phyloP scores from a whole-genome alignment of 2,329 filamentous ascomycete species.

The Talaromyces atroroseus region DNA sequence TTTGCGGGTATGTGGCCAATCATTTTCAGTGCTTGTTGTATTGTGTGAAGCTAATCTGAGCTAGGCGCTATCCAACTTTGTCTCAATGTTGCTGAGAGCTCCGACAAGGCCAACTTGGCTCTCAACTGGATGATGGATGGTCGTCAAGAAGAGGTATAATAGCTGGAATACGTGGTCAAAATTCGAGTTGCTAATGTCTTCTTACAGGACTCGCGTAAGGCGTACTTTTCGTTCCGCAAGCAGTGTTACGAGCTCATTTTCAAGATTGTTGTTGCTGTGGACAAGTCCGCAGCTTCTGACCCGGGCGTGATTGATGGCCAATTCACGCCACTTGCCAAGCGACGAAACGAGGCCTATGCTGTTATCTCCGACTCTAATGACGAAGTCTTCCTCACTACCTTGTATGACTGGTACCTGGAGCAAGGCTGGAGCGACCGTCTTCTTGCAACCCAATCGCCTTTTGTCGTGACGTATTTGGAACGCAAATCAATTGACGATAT shows the following conservation, averaged over 20 bases:
- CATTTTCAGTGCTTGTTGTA: background rate
- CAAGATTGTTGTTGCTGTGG: slow-evolving; percentile 70
- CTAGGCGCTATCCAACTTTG: slow-evolving; percentile 77
- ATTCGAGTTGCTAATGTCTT: slow-evolving; percentile 9
- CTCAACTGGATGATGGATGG: slow-evolving; percentile 83
- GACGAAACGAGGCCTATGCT: slow-evolving; percentile 80
- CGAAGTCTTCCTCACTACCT: slow-evolving; percentile 87
- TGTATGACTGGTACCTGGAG: slow-evolving; percentile 96
- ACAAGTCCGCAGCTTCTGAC: slow-evolving; percentile 61
- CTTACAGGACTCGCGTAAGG: slow-evolving; percentile 59
- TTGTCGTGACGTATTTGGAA: slow-evolving; percentile 79
- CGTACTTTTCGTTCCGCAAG: slow-evolving; percentile 65
- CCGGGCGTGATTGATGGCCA: slow-evolving; percentile 74
- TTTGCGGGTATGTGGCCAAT: slow-evolving; percentile 59
- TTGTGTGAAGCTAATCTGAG: background rate
- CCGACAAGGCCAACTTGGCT: slow-evolving; percentile 80
- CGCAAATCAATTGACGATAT: slow-evolving; percentile 67
- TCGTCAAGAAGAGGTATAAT: slow-evolving; percentile 53
- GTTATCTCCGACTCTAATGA: slow-evolving; percentile 85
- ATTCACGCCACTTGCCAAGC: slow-evolving; percentile 67
- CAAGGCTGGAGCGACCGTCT: slow-evolving; percentile 81
- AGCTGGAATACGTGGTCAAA: background rate
- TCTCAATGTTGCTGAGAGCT: slow-evolving; percentile 73
- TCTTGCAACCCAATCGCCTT: slow-evolving; percentile 75
- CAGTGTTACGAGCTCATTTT: slow-evolving; percentile 85